phyloP scores from a whole-genome alignment of 495 filamentous ascomycete genomes.

The Podospora fimiseda region DNA sequence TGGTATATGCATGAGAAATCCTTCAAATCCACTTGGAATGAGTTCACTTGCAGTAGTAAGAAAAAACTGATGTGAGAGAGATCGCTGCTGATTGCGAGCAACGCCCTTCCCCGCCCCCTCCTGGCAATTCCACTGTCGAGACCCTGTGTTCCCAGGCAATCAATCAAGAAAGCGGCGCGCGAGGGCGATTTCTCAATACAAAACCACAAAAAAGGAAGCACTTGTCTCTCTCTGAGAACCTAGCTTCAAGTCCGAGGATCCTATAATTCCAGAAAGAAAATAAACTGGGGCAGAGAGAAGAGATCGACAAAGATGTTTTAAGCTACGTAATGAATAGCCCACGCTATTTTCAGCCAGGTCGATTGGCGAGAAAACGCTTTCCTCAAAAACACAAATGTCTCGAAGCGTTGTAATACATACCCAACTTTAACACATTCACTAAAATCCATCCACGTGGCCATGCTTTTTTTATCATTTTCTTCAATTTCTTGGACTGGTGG shows the following conservation, averaged over 20 bases:
- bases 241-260: no score
- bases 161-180: not conserved
- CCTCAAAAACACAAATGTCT: no score
- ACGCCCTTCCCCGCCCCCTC: conserved; percentile 4
- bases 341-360: not conserved
- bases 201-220: not conserved
- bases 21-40: not conserved
- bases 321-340: not conserved
- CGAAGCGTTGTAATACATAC: no score
- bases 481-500: no score
- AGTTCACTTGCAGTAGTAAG: not conserved
- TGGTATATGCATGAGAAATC: not conserved
- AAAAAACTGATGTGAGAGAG: not conserved
- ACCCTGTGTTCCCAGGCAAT: not conserved
- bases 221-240: no score
- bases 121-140: not conserved
- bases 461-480: not conserved
- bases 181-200: no score
- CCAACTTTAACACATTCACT: no score
- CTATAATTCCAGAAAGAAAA: not conserved
- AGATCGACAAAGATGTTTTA: not conserved
- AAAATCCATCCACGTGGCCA: not conserved
- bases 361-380: not conserved
- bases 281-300: not conserved
- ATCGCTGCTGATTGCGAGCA: not conserved